Evolutionary conservation across 106 monocot genomes (phyloP).

Genomic region (Allium sativum): DNA sequence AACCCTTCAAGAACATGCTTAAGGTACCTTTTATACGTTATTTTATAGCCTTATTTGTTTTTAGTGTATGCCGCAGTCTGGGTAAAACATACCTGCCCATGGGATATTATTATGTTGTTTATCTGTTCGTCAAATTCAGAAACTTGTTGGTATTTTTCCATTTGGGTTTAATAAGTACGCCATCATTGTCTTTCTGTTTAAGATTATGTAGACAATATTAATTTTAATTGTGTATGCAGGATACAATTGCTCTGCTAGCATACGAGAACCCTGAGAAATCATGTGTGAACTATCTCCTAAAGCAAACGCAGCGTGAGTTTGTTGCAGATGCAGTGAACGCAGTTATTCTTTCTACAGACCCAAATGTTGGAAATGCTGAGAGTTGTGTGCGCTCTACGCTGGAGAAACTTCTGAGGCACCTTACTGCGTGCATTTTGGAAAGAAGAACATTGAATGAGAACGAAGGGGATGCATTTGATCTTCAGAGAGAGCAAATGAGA

Average conservation of each 20-base stretch:
- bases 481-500: slow-evolving; percentile 36
- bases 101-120: background rate
- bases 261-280: slow-evolving; percentile 55
- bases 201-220: background rate
- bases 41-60: background rate
- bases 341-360: slow-evolving; percentile 51
- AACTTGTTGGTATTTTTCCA: too few species aligned
- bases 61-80: background rate
- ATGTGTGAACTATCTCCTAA: slow-evolving; percentile 60
- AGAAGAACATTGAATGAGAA: slow-evolving; percentile 32
- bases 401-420: slow-evolving; percentile 80
- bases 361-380: slow-evolving; percentile 24
- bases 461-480: slow-evolving; percentile 75
- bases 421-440: slow-evolving; percentile 56
- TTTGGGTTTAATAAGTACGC: too few species aligned
- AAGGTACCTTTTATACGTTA: slow-evolving; percentile 29
- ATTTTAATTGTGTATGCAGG: slow-evolving; percentile 23
- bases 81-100: background rate
- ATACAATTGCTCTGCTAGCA: slow-evolving; percentile 63
- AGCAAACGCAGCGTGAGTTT: slow-evolving; percentile 51
- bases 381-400: slow-evolving; percentile 29
- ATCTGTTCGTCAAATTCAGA: background rate
- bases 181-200: too few species aligned
- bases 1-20: slow-evolving; percentile 35
- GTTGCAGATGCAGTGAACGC: slow-evolving; percentile 93